Conservation (phyloP, 139 green algal genomes). For the Haematococcus lacustris region DNA sequence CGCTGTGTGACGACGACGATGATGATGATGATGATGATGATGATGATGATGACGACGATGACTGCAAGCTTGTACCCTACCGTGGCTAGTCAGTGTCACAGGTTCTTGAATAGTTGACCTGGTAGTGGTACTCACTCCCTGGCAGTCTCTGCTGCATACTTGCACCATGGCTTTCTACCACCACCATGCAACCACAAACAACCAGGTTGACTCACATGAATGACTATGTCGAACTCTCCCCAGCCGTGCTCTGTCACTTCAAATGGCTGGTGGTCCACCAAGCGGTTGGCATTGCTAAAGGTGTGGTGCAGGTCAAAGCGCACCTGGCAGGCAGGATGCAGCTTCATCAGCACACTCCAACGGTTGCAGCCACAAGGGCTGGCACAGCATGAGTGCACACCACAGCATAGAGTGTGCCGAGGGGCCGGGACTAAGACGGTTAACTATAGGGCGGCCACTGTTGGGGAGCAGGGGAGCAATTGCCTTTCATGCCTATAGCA, state of each 20-base stretch:
- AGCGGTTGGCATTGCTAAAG: conserved; percentile 71
- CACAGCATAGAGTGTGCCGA: background rate
- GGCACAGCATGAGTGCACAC: background rate
- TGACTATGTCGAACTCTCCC: conserved; percentile 93
- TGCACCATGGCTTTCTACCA: background rate
- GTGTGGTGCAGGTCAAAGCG: conserved; percentile 85
- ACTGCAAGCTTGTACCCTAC: background rate
- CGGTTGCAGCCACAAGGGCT: background rate
- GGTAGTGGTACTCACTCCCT: too few relatives aligned
- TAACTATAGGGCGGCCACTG: background rate
- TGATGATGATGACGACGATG: background rate
- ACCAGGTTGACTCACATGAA: conserved; percentile 38
- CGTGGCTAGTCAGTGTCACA: background rate
- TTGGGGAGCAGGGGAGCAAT: background rate
- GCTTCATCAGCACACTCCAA: background rate
- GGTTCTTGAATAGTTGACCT: background rate
- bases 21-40: too few relatives aligned
- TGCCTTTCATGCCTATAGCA: background rate
- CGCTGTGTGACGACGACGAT: too few relatives aligned
- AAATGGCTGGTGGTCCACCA: conserved; percentile 46
- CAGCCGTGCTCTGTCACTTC: conserved; percentile 85
- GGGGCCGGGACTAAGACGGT: background rate
- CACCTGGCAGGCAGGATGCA: conserved; percentile 49
- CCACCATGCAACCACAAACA: background rate
- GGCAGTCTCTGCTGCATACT: background rate